Base-by-base conservation (phyloP, 2,329 filamentous ascomycete genomes). In the Microdochium bolleyi region DNA sequence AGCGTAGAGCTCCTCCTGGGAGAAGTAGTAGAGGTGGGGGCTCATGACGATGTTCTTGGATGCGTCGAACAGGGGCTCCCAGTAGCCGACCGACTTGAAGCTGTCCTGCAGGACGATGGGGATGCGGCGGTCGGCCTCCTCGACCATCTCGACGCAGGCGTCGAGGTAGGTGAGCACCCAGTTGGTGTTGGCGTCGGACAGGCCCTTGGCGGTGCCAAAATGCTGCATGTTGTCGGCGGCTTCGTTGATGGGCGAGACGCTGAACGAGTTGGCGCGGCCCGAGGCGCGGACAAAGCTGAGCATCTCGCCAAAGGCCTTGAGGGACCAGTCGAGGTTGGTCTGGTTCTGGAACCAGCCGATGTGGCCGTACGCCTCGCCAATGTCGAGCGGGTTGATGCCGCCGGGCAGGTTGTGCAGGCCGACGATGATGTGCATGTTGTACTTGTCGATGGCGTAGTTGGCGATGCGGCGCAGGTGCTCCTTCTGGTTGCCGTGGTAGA, bases 211-310 rank as follows among this genome's bases (percentile, higher is more conserved):
- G 2, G 62, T 63, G 24, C 60, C 67, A 49, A 70, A 70, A n/a
- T 53, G 60, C 8, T 58, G 53, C 32, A 70, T 56, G 53, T 67
- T 67, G 58, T 71, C 69, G 27, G 56, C 61, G 0, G 67, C 58
- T 51, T 72, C 68, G 57, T 72, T 72, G 57, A 72, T 64, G 4
- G 68, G 66, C 3, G 60, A 61, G 41, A 72, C 55, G 51, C 66
- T 68, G 57, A 64, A 70, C 10, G 59, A 61, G 50, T 67, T 58
- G 4, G 60, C 58, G 19, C 53, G 58, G 13, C 61, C 62, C 4
- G 62, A 65, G 10, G 51, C 51, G 49, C 63, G 52, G 49, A 71
- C 64, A 52, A 64, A 71, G n/a, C 54, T 51, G 13, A 70, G 54
- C 1, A 66, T 60, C 2, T 58, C 58, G 19, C 67, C 65, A 38